A percentile compares a stretch with the other conserved stretches of the same genome.
phyloP scores from a whole-genome alignment of 306 rosid genomes.

The Quercus engelmannii region DNA sequence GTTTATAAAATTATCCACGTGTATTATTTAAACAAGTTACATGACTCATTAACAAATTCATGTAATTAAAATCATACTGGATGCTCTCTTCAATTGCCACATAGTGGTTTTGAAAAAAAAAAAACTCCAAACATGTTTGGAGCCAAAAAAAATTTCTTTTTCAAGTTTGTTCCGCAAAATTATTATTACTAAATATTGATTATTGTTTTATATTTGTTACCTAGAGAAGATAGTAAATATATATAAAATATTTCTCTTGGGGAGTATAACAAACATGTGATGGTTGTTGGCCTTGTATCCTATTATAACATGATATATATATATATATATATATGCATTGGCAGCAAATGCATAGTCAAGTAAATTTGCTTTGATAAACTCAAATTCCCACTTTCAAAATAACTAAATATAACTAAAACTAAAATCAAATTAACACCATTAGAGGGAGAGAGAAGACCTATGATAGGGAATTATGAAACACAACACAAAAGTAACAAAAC shows the following conservation, averaged over 20 bases:
- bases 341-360: conserved; percentile 77
- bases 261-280: neutral
- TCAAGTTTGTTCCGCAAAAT: neutral
- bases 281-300: neutral
- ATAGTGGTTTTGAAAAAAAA: no score
- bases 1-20: neutral
- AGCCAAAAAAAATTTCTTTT: neutral
- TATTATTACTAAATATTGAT: neutral
- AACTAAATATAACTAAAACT: no score
- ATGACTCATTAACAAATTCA: neutral
- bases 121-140: no score
- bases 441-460: no score
- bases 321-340: neutral
- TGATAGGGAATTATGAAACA: no score
- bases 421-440: neutral
- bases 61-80: no score
- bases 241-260: no score
- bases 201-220: neutral
- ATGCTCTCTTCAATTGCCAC: no score
- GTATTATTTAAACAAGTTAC: neutral
- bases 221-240: neutral
- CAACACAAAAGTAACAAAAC: no score
- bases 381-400: no score
- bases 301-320: conserved; percentile 16
- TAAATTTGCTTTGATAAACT: conserved; percentile 39